Percentiles rank a stretch among this genome's conserved stretches.
phyloP scores from a whole-genome alignment of 441 rosid genomes.

The Gossypium armourianum region DNA sequence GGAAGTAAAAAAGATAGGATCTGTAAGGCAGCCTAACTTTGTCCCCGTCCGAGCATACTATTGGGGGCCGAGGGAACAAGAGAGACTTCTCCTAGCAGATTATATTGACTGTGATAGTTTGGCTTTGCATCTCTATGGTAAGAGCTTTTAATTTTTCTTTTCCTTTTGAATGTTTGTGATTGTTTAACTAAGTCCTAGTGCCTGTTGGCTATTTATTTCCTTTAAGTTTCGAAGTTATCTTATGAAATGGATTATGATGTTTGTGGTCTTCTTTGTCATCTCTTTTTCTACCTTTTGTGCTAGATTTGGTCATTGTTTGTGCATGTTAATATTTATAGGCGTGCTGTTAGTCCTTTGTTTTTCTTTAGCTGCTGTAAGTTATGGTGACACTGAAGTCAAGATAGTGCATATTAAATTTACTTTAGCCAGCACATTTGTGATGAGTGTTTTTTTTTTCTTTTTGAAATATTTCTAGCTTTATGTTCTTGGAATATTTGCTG shows the following conservation, averaged over 20 bases:
- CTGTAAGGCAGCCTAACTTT: conserved; percentile 58
- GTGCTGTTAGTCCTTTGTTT: not conserved
- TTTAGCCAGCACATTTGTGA: no score
- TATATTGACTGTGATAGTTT: conserved; percentile 75
- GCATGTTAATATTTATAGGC: not conserved
- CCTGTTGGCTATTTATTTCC: not conserved
- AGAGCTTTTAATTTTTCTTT: conserved; percentile 19
- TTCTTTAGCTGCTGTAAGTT: not conserved
- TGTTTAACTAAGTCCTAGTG: not conserved
- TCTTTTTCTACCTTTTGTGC: not conserved
- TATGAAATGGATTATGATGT: conserved; percentile 5
- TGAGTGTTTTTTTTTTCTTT: not conserved
- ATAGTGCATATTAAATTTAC: not conserved
- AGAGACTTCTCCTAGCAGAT: conserved; percentile 78
- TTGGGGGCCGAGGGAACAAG: conserved; percentile 93
- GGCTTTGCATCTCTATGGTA: conserved; percentile 82
- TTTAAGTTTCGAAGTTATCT: not conserved
- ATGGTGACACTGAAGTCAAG: not conserved
- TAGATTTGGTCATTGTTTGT: conserved; percentile 4
- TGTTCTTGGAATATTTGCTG: not conserved
- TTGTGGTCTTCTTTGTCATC: not conserved
- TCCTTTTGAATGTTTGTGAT: not conserved
- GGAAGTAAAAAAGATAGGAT: conserved; percentile 70
- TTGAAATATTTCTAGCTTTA: not conserved
- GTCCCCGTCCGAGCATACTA: conserved; percentile 79